Percentiles rank a stretch among this genome's conserved stretches.
Evolutionary conservation across 75 land plant genomes (phyloP).

Genomic region (Selaginella moellendorffii): DNA sequence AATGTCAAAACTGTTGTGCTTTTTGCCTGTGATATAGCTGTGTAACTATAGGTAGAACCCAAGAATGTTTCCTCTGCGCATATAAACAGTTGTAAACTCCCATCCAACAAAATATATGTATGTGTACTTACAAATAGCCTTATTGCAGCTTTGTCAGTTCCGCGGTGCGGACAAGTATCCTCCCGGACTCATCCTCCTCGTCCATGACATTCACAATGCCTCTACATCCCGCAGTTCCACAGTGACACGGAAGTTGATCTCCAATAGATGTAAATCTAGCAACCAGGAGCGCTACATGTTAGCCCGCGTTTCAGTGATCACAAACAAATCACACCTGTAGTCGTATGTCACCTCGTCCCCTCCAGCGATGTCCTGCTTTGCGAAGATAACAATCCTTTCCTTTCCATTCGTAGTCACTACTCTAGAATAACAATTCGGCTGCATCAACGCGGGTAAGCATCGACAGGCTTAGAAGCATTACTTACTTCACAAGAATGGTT

Average conservation of each 20-base stretch:
- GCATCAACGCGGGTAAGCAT: slow-evolving; percentile 13
- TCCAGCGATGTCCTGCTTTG: slow-evolving; percentile 73
- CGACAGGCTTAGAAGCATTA: not conserved
- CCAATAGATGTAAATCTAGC: slow-evolving; percentile 72
- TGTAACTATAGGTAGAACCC: too few relatives aligned
- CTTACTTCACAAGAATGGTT: slow-evolving; percentile 95
- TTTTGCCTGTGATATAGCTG: too few relatives aligned
- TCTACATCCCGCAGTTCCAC: slow-evolving; percentile 84
- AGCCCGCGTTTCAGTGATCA: not conserved
- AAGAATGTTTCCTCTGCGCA: too few relatives aligned
- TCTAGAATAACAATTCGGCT: slow-evolving; percentile 99
- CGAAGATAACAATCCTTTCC: slow-evolving; percentile 88
- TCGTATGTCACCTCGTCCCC: slow-evolving; percentile 97
- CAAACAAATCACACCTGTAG: slow-evolving; percentile 47
- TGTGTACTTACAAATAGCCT: too few relatives aligned
- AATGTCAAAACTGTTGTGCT: too few relatives aligned
- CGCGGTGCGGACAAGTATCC: slow-evolving; percentile 31
- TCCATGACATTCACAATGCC: slow-evolving; percentile 83
- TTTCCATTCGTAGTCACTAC: slow-evolving; percentile 63
- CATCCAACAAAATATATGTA: too few relatives aligned
- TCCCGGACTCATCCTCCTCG: slow-evolving; percentile 32
- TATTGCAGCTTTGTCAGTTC: slow-evolving; percentile 29
- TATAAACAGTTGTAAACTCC: too few relatives aligned
- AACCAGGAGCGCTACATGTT: not conserved
- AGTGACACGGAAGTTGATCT: slow-evolving; percentile 66